phyloP scores from a whole-genome alignment of 768 basidiomycete genomes.

The Tulasnella sp. region DNA sequence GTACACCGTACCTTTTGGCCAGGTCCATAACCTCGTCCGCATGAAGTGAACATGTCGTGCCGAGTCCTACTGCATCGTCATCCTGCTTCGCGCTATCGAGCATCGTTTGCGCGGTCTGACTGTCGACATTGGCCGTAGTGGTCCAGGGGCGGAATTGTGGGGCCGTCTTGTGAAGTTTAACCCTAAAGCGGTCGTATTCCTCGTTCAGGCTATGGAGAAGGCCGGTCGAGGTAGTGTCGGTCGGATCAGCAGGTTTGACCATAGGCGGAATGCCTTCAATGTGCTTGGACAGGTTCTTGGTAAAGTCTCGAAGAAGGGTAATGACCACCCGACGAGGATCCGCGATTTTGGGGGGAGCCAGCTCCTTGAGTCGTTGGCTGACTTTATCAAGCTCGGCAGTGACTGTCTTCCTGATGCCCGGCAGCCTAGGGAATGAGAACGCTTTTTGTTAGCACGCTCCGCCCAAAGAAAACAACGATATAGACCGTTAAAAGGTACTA shows the following conservation, averaged over 20 bases:
- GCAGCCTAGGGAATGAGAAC: conserved; percentile 46
- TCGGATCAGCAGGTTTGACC: neutral
- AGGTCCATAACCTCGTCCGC: conserved; percentile 30
- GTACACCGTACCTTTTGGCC: conserved; percentile 26
- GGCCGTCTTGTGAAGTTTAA: conserved; percentile 49
- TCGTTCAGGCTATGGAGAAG: conserved; percentile 55
- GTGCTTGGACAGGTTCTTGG: conserved; percentile 42
- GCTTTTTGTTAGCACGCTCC: neutral
- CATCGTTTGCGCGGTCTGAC: neutral
- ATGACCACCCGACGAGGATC: conserved; percentile 59
- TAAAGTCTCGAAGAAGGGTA: conserved; percentile 47
- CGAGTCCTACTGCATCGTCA: conserved; percentile 40
- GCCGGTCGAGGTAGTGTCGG: conserved; percentile 35
- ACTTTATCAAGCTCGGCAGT: conserved; percentile 44
- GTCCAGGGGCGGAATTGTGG: conserved; percentile 57
- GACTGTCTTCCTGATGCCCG: conserved; percentile 58
- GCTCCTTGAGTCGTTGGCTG: conserved; percentile 34
- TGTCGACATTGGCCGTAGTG: conserved; percentile 8
- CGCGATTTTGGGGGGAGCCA: conserved; percentile 52
- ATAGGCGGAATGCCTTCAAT: conserved; percentile 50
- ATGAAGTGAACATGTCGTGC: conserved; percentile 38
- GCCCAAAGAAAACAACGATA: neutral
- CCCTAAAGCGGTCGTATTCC: conserved; percentile 46
- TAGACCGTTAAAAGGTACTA: conserved; percentile 22
- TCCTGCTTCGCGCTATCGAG: conserved; percentile 27